phyloP scores from a whole-genome alignment of 2,329 filamentous ascomycete species.

The Fusarium oxysporum region DNA sequence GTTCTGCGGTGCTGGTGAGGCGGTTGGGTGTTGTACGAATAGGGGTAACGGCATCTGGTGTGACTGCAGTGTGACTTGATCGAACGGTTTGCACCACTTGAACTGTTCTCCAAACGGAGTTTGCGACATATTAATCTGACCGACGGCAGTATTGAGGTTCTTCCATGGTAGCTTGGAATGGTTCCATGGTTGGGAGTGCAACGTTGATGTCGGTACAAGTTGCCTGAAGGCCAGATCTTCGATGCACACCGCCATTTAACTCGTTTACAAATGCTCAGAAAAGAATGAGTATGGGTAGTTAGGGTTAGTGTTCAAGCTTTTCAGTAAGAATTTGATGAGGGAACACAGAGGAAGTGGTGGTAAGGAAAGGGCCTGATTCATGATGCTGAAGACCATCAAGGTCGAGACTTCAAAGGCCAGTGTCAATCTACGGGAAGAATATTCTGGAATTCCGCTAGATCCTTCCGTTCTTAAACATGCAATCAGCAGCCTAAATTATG shows the following conservation, averaged over 20 bases:
- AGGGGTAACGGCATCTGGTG: conserved; percentile 32
- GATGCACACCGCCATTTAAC: conserved; percentile 11
- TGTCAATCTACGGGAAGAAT: not conserved
- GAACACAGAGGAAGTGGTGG: not conserved
- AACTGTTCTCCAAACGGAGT: conserved; percentile 22
- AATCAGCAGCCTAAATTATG: not conserved
- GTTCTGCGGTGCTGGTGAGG: conserved; percentile 11
- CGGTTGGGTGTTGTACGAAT: conserved; percentile 7
- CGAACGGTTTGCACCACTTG: not conserved
- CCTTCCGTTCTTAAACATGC: not conserved
- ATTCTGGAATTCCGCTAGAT: not conserved
- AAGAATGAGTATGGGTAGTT: fast-evolving
- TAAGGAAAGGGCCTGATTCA: not conserved
- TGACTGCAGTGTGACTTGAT: conserved; percentile 30
- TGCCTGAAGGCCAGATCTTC: conserved; percentile 9
- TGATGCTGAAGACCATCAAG: not conserved
- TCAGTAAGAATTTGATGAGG: not conserved
- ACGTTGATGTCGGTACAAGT: conserved; percentile 35
- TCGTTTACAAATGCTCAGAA: not conserved
- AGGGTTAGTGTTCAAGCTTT: not conserved
- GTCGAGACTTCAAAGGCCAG: not conserved
- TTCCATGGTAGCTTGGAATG: not conserved
- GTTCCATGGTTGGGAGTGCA: conserved; percentile 17
- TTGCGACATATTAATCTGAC: conserved; percentile 12
- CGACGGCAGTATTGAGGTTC: conserved; percentile 5